phyloP scores from a whole-genome alignment of 768 basidiomycete genomes.

The Amanita phalloides region DNA sequence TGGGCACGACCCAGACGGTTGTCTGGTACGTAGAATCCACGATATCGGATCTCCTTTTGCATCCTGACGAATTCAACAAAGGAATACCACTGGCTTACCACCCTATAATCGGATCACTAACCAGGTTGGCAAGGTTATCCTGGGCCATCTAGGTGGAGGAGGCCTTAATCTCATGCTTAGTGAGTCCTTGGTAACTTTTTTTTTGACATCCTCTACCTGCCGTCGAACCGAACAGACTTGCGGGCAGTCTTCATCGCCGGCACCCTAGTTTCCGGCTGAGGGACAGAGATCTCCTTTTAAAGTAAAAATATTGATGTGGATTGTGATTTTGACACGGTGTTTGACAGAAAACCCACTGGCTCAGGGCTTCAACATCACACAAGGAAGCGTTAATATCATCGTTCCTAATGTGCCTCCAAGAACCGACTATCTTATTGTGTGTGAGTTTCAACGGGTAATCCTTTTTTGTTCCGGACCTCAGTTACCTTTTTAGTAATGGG shows the following conservation, averaged over 20 bases:
- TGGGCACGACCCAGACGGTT: slow-evolving; percentile 35
- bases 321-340: slow-evolving; percentile 1
- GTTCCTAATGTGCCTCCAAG: slow-evolving; percentile 39
- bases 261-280: background rate
- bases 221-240: background rate
- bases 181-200: slow-evolving; percentile 17
- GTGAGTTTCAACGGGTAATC: slow-evolving; percentile 30
- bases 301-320: background rate
- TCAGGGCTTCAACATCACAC: slow-evolving; percentile 36
- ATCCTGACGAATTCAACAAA: slow-evolving; percentile 11
- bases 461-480: slow-evolving; percentile 2
- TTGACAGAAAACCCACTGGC: slow-evolving; percentile 48
- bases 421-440: slow-evolving; percentile 46
- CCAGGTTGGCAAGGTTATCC: slow-evolving; percentile 34
- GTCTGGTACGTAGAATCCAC: slow-evolving; percentile 33
- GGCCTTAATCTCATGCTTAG: slow-evolving; percentile 46
- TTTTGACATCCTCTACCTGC: background rate
- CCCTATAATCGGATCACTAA: slow-evolving; percentile 35
- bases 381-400: slow-evolving; percentile 35
- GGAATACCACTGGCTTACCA: slow-evolving; percentile 41
- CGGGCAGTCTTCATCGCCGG: background rate
- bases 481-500: slow-evolving; percentile 39
- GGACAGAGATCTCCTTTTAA: background rate
- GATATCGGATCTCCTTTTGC: background rate
- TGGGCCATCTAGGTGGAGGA: slow-evolving; percentile 35